Base-by-base conservation (phyloP, 2,329 filamentous ascomycete genomes). In the Claviceps fusiformis region DNA sequence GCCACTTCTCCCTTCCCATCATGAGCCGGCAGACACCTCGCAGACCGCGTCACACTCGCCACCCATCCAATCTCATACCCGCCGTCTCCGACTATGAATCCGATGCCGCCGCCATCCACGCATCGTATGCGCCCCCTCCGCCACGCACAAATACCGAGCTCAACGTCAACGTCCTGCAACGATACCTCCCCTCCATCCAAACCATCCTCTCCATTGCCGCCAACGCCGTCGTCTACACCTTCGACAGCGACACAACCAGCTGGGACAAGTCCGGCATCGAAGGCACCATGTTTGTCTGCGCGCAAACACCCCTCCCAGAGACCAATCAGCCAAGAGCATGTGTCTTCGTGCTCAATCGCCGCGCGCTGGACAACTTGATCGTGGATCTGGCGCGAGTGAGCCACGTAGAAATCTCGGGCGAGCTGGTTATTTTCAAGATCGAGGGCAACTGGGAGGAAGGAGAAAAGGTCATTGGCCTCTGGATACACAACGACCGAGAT, bases 251-350 rank as follows among this genome's bases (percentile, higher is more conserved):
- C 5, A 77, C 81, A 3, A 74, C 79, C 53, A 72, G 75, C 57
- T 97, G 93, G 93, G 87, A 93, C 66, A 95, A 95, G 74, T 81
- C 80, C 49, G 87, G 85, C 55, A 79, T 91, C 11, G 91, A 95
- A 70, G 93, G 93, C 44, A 87, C 89, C 13, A 75, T 97, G 60
- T 98, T 97, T 68, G 81, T 97, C 54, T 95, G 88, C 74, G 79
- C 86, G 59, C 77, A 81, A 65, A 68, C 71, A 61, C 76, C 71
- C 59, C 58, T 73, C 62, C 62, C 67, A 3, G 65, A 68, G 3
- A 62, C 45, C 24, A 64, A 72, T 51, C 61, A 62, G 10, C 67
- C 73, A 41, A 66, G 73, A 17, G 73, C 74, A 27, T 82, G 82
- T 70, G 79, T 88, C 17, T 86, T 90, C 62, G 75, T 92, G 7